Percentiles rank a stretch among this genome's conserved stretches.
These are phyloP conservation scores for Solanum lignicaule DNA, from an alignment of 257 asterid genomes.

Conservation along the genomic window DNA sequence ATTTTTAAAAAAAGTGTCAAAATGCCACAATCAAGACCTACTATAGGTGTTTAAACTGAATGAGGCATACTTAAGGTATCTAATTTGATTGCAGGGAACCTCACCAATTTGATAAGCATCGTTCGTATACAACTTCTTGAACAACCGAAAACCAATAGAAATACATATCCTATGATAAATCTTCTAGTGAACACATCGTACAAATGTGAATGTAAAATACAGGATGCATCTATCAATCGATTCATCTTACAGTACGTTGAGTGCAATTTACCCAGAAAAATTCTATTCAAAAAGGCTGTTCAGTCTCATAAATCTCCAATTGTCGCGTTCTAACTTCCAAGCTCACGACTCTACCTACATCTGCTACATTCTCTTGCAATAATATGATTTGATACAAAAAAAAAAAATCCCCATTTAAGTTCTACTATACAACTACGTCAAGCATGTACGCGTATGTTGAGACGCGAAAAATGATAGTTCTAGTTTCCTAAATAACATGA, in stretches of 20 bases:
- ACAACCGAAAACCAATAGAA: too few species aligned
- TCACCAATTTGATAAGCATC: too few species aligned
- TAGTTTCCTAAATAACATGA: conserved; percentile 16
- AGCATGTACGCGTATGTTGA: background rate
- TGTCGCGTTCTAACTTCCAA: background rate
- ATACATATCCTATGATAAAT: too few species aligned
- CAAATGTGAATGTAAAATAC: background rate
- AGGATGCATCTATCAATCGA: background rate
- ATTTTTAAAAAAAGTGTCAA: too few species aligned
- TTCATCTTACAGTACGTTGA: background rate
- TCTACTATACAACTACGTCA: background rate
- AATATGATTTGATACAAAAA: background rate
- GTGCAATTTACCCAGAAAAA: background rate
- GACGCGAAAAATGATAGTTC: background rate
- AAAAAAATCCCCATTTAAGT: background rate
- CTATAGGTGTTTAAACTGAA: too few species aligned
- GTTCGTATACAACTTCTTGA: too few species aligned
- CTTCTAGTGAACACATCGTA: background rate
- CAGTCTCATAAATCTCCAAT: background rate
- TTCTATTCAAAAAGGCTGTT: background rate
- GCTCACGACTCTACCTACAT: background rate
- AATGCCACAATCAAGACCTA: too few species aligned
- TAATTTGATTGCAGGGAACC: too few species aligned
- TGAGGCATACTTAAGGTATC: too few species aligned
- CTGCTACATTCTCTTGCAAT: background rate